Conservation (phyloP, 169 alveolate genomes). For the Babesia sp. region DNA sequence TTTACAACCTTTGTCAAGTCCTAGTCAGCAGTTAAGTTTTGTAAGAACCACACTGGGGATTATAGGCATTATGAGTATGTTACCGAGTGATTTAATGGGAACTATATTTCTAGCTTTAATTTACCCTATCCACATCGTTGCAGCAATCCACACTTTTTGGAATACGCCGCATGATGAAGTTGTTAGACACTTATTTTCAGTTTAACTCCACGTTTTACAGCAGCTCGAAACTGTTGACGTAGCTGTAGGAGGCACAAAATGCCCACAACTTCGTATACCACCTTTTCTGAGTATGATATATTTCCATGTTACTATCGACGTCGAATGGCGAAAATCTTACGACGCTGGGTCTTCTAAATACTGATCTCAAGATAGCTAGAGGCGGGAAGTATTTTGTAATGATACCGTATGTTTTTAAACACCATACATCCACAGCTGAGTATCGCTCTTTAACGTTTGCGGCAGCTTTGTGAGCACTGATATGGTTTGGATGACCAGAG, state of each 20-base stretch:
- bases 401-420: constrained; percentile 10
- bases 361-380: not conserved
- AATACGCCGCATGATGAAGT: too few relatives aligned
- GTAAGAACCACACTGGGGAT: too few relatives aligned
- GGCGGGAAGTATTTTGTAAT: constrained; percentile 21
- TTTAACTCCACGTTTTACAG: too few relatives aligned
- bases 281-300: constrained; percentile 33
- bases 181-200: too few relatives aligned
- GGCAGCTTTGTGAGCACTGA: constrained; percentile 47
- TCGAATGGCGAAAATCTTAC: constrained; percentile 19
- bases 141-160: too few relatives aligned
- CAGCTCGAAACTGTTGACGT: constrained; percentile 24
- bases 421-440: constrained; percentile 25
- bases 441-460: not conserved
- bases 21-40: too few relatives aligned
- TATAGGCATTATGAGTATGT: too few relatives aligned
- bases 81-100: too few relatives aligned
- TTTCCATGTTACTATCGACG: constrained; percentile 22
- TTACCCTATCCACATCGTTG: too few relatives aligned
- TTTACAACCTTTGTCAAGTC: too few relatives aligned
- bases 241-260: constrained; percentile 32
- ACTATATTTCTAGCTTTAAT: too few relatives aligned
- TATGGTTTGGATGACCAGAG: constrained; percentile 78
- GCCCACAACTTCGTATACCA: constrained; percentile 46
- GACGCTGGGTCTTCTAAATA: constrained; percentile 5